Evolutionary conservation across 441 rosid genomes (phyloP).

Genomic region (Oxalis stricta): DNA sequence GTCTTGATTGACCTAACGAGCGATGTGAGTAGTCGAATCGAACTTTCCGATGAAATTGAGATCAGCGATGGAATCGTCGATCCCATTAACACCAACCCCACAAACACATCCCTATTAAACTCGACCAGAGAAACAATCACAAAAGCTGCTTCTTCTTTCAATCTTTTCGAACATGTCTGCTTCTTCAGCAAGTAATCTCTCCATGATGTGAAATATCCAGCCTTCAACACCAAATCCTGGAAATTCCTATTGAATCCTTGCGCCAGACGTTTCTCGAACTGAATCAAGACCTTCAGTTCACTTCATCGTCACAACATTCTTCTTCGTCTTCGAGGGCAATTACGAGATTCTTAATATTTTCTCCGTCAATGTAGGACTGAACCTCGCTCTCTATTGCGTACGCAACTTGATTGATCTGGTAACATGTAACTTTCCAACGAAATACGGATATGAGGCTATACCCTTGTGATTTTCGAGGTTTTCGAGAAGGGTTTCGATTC

Average conservation of each 20-base stretch:
- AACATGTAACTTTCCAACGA: constrained; percentile 24
- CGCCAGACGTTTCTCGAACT: constrained; percentile 21
- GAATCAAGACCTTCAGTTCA: constrained; percentile 20
- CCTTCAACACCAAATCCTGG: constrained; percentile 36
- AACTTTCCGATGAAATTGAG: constrained; percentile 23
- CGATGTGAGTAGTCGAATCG: constrained; percentile 23
- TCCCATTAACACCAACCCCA: constrained; percentile 49
- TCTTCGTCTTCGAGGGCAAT: constrained; percentile 9
- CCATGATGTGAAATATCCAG: constrained; percentile 26
- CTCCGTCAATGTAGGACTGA: constrained; percentile 22
- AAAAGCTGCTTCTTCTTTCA: constrained; percentile 19
- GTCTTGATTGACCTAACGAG: constrained; percentile 24
- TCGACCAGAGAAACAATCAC: constrained; percentile 25
- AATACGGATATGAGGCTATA: constrained; percentile 19
- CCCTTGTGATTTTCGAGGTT: constrained; percentile 18
- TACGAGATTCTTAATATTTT: constrained; percentile 19
- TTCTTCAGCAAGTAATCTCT: constrained; percentile 25
- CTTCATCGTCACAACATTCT: constrained; percentile 24
- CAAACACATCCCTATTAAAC: constrained; percentile 48
- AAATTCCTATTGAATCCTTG: constrained; percentile 36
- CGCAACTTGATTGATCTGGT: constrained; percentile 24
- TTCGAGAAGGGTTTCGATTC: constrained; percentile 22
- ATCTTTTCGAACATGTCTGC: constrained; percentile 10
- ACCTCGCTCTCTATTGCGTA: constrained; percentile 20
- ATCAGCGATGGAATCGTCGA: constrained; percentile 22